Conservation (phyloP, 108 stramenopile genomes). For the Skeletonema tropicum region DNA sequence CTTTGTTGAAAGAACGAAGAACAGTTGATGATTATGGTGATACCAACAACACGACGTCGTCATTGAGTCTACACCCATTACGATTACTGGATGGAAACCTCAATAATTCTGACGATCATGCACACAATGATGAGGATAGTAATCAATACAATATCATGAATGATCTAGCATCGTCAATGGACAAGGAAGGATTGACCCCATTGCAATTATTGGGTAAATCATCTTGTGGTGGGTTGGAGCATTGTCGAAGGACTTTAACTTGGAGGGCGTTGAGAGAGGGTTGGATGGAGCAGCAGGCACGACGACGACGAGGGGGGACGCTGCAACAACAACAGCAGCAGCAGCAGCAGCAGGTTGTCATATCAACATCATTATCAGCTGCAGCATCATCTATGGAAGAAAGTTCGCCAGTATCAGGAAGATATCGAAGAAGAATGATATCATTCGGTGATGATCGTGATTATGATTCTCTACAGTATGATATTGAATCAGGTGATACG, state of each 20-base stretch:
- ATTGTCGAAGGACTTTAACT: slow-evolving; percentile 51
- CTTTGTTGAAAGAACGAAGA: neutral
- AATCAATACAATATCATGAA: slow-evolving; percentile 21
- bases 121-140: neutral
- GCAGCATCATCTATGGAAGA: neutral
- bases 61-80: neutral
- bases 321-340: neutral
- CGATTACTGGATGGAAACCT: neutral
- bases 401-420: neutral
- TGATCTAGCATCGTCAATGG: slow-evolving; percentile 26
- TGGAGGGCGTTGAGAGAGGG: slow-evolving; percentile 20
- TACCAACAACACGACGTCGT: no score
- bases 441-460: slow-evolving; percentile 46
- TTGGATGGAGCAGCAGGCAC: slow-evolving; percentile 8
- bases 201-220: slow-evolving; percentile 59
- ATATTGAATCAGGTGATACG: neutral
- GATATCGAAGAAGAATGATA: slow-evolving; percentile 20
- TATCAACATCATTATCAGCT: neutral
- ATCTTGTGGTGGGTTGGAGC: slow-evolving; percentile 49
- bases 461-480: slow-evolving; percentile 31
- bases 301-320: no score
- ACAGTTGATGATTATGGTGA: no score
- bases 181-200: slow-evolving; percentile 72
- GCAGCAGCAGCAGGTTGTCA: neutral
- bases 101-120: neutral